These are phyloP conservation scores for Termitomyces sp. DNA, from an alignment of 768 basidiomycete species.

Conservation along the genomic window DNA sequence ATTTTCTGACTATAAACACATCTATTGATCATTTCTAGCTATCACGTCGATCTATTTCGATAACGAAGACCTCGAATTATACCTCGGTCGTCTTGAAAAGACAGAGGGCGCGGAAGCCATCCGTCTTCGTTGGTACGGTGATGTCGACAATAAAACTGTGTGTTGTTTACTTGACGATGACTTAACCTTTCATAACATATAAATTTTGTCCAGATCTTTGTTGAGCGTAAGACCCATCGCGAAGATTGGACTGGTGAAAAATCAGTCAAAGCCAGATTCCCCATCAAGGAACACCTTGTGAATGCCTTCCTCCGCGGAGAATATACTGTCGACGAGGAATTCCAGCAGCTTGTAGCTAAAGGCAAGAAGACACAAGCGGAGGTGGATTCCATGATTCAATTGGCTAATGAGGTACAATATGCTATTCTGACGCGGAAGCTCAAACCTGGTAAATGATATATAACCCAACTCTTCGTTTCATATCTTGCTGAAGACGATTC, in stretches of 20 bases:
- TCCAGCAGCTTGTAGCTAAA: conserved; percentile 79
- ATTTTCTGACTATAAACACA: conserved; percentile 2
- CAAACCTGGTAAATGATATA: conserved; percentile 61
- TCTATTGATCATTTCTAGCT: conserved; percentile 38
- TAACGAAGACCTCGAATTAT: conserved; percentile 92
- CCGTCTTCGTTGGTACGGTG: conserved; percentile 96
- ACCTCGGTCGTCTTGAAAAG: conserved; percentile 96
- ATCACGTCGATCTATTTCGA: conserved; percentile 98
- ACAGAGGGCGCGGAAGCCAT: conserved; percentile 98
- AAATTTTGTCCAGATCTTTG: conserved; percentile 57
- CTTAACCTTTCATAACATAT: neutral
- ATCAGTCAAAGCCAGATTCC: conserved; percentile 95
- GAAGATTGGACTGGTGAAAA: conserved; percentile 99
- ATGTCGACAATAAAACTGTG: conserved; percentile 75
- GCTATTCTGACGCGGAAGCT: conserved; percentile 79
- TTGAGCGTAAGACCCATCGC: conserved; percentile 88
- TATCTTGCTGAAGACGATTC: neutral
- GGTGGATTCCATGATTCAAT: conserved; percentile 90
- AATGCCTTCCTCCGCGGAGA: conserved; percentile 89
- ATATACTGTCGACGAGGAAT: conserved; percentile 91
- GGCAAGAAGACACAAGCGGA: conserved; percentile 93
- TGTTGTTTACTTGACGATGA: conserved; percentile 20
- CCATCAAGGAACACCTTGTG: conserved; percentile 90
- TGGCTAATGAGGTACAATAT: conserved; percentile 98
- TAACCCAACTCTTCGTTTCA: neutral